Conservation (phyloP, 495 filamentous ascomycete genomes). For the Aspergillus campestris region DNA sequence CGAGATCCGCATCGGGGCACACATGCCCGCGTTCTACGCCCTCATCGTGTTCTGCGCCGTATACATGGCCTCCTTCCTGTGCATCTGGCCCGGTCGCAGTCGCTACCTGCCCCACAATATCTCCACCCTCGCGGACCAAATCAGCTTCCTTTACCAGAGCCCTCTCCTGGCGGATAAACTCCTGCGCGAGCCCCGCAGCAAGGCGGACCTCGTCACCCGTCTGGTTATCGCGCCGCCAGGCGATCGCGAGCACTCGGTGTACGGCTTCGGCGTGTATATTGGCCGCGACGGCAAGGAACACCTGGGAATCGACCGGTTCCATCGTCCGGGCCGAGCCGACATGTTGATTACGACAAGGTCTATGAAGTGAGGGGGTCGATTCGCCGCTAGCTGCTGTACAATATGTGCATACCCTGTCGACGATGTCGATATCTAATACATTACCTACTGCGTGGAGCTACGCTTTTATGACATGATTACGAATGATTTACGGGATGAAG, state of each 20-base stretch:
- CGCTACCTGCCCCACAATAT: constrained; percentile 63
- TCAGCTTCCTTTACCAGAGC: constrained; percentile 64
- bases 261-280: constrained; percentile 54
- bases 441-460: too few species aligned
- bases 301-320: constrained; percentile 55
- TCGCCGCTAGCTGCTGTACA: too few species aligned
- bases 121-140: constrained; percentile 62
- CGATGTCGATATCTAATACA: too few species aligned
- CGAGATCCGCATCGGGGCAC: constrained; percentile 57
- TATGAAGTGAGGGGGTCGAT: constrained; percentile 15
- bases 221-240: constrained; percentile 43
- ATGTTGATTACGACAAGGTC: constrained; percentile 36
- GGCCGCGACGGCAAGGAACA: constrained; percentile 57
- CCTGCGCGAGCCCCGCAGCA: constrained; percentile 51
- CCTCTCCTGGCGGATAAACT: constrained; percentile 59
- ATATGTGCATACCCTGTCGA: too few species aligned
- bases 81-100: constrained; percentile 45
- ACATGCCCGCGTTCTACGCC: constrained; percentile 58
- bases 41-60: constrained; percentile 58
- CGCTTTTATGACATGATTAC: neutral
- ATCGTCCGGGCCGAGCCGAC: constrained; percentile 36
- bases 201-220: constrained; percentile 54
- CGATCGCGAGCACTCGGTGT: constrained; percentile 41
- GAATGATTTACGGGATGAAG: constrained; percentile 2
- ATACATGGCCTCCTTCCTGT: constrained; percentile 55